Base-by-base conservation (phyloP, 768 basidiomycete species). In the Boletus vinaceobasis region DNA sequence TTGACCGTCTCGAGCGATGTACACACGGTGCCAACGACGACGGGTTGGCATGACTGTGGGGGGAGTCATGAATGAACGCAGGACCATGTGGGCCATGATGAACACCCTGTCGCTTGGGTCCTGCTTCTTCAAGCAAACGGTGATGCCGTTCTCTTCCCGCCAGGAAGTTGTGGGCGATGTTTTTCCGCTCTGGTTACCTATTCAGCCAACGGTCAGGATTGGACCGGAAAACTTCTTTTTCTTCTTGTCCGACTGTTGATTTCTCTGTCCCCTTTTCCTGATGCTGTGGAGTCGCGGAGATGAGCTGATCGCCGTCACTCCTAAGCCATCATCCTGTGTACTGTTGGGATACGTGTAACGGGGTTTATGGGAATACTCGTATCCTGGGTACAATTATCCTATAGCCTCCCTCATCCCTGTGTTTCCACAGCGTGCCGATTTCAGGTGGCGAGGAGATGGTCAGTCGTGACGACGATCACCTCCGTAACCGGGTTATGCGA, bases 291-390 rank as follows among this genome's bases (percentile, higher is more conserved):
- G 52, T 39, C 14, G 49, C 64, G 67, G 67, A 69, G 50, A 69
- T 67, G 67, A 64, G 51, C 13, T 60, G 66, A 64, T 67, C 56
- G 58, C 67, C 66, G 64, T 61, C 38, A 15, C 64, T 58, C 66
- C 66, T 68, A 58, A 60, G 35, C 5, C 36, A 2, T 11, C 11
- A 54, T 54, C 59, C 56, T 66, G 53, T 63, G 61, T 46, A 31
- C 6, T 2, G 54, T 26, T 55, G 59, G 59, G 32, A 35, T 47
- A 31, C 40, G 52, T 29, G 52, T 44, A 40, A 59, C 54, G 55
- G 55, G 46, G 45, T 63, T 62, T 48, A 55, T 36, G 48, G 43
- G 52, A 55, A 53, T 27, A 14, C 38, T 44, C 50, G 48, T 62
- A 27, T 46, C 40, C 50, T 15, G 40, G 38, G 37, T 35, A 45